These are phyloP conservation scores for Fusarium clavum DNA, from an alignment of 2,329 filamentous ascomycete genomes.

Conservation along the genomic window DNA sequence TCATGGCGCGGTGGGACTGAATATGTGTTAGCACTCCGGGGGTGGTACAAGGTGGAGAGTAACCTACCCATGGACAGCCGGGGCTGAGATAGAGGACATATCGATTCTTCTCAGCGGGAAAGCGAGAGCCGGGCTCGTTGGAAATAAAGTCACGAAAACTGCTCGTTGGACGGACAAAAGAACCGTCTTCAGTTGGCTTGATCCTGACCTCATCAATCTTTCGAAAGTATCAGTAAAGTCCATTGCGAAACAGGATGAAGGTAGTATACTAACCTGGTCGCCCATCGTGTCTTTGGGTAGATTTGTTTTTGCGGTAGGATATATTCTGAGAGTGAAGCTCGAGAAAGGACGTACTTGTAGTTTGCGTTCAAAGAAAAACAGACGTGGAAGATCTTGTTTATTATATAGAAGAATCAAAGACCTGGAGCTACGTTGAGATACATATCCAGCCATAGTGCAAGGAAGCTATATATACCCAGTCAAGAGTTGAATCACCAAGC, in stretches of 20 bases:
- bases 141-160: conserved; percentile 68
- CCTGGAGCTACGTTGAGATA: neutral
- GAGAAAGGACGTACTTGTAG: rapidly evolving
- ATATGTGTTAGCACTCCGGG: neutral
- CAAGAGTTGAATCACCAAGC: neutral
- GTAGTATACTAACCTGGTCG: neutral
- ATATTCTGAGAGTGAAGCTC: neutral
- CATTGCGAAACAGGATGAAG: rapidly evolving
- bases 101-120: conserved; percentile 68
- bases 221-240: neutral
- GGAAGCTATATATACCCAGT: neutral
- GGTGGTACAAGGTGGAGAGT: rapidly evolving
- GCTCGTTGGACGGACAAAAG: conserved; percentile 64
- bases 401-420: neutral
- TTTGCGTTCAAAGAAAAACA: no score
- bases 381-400: neutral
- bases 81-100: conserved; percentile 72
- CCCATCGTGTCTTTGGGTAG: neutral
- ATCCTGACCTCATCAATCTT: conserved; percentile 16
- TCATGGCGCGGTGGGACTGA: conserved; percentile 77
- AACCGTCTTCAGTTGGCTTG: conserved; percentile 53
- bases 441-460: neutral
- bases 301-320: rapidly evolving
- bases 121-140: conserved; percentile 60
- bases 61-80: conserved; percentile 71